Percentiles rank a stretch among this genome's conserved stretches.
These are phyloP conservation scores for Physcomitrellopsis africana DNA, from an alignment of 225 moss, liverwort and hornwort species.

Conservation along the genomic window DNA sequence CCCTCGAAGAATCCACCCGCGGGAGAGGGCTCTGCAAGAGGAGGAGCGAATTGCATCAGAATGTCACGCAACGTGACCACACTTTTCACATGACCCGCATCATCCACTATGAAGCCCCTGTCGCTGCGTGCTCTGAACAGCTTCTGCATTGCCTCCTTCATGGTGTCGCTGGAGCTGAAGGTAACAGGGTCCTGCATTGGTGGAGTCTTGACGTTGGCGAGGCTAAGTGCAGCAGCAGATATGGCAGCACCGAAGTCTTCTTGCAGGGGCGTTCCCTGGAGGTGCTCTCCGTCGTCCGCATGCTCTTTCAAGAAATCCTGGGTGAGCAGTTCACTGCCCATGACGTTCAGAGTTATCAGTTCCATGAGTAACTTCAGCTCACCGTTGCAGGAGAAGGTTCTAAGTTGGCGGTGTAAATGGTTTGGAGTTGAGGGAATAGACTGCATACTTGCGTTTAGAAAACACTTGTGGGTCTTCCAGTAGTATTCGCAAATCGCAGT, in stretches of 20 bases:
- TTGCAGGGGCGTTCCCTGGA: slow-evolving; percentile 23
- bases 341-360: background rate
- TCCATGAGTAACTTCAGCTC: background rate
- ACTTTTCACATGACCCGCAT: slow-evolving; percentile 43
- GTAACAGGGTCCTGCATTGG: slow-evolving; percentile 59
- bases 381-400: background rate
- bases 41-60: slow-evolving; percentile 62
- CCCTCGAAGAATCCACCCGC: slow-evolving; percentile 65
- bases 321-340: slow-evolving; percentile 46
- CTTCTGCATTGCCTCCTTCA: slow-evolving; percentile 69
- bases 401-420: background rate
- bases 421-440: background rate
- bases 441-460: slow-evolving; percentile 54
- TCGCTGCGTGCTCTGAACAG: slow-evolving; percentile 58
- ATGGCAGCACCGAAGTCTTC: slow-evolving; percentile 50
- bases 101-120: slow-evolving; percentile 65
- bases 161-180: slow-evolving; percentile 46
- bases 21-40: slow-evolving; percentile 44
- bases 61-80: slow-evolving; percentile 75
- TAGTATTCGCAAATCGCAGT: slow-evolving; percentile 56
- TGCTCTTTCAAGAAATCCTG: slow-evolving; percentile 51
- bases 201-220: slow-evolving; percentile 45
- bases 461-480: slow-evolving; percentile 65
- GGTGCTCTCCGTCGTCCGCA: slow-evolving; percentile 10
- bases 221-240: slow-evolving; percentile 53